Percentiles rank a stretch among this genome's conserved stretches.
Evolutionary conservation across 140 eudicot genomes (phyloP).

Genomic region (Stevia rebaudiana): DNA sequence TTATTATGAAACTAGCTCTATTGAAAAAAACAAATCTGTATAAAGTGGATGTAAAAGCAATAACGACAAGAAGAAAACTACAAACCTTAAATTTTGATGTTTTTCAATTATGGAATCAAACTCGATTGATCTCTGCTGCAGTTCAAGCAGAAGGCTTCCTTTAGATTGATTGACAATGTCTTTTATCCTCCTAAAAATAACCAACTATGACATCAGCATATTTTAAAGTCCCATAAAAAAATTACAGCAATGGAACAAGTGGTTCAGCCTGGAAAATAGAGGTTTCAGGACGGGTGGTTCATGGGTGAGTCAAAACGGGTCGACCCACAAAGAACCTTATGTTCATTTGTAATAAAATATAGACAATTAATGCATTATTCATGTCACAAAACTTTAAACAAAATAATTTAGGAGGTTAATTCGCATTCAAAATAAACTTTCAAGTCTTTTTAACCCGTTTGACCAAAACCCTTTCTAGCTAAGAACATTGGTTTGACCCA

Average conservation of each 20-base stretch:
- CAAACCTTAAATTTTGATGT: slow-evolving; percentile 81
- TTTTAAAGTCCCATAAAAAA: neutral
- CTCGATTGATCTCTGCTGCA: slow-evolving; percentile 91
- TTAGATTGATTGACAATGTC: slow-evolving; percentile 63
- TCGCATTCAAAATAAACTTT: neutral
- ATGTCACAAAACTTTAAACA: neutral
- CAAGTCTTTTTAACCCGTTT: neutral
- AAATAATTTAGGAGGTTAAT: neutral
- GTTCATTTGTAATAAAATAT: neutral
- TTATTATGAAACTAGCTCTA: neutral
- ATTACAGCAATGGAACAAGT: neutral
- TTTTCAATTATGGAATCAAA: slow-evolving; percentile 71
- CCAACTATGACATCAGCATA: slow-evolving; percentile 7
- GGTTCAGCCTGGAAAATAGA: neutral
- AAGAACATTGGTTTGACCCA: neutral
- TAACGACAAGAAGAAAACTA: neutral
- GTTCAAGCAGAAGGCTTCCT: slow-evolving; percentile 89
- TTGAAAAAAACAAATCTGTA: neutral
- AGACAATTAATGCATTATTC: neutral
- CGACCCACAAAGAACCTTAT: neutral
- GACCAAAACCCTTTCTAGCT: neutral
- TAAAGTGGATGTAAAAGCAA: slow-evolving; percentile 11
- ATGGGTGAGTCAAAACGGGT: neutral
- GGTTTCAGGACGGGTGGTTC: neutral
- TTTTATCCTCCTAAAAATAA: slow-evolving; percentile 69